A percentile compares a stretch with the other conserved stretches of the same genome.
Conservation (phyloP, 805 yeast genomes). For the Groenewaldozyma salmanticensis region DNA sequence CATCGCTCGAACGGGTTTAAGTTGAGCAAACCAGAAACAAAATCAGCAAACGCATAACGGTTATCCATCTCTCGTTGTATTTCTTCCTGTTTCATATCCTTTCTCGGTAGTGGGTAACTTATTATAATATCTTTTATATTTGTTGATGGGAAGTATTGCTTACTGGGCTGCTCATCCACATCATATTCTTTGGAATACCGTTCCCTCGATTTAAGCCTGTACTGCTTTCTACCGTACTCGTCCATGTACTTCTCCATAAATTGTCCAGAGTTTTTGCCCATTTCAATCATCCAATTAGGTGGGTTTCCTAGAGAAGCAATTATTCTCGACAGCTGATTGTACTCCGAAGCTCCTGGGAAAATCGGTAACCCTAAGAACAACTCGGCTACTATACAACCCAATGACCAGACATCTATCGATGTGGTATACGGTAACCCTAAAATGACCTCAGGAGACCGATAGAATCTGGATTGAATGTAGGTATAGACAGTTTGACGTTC, state of each 20-base stretch:
- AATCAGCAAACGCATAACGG: conserved; percentile 63
- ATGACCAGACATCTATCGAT: conserved; percentile 95
- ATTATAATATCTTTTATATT: conserved; percentile 62
- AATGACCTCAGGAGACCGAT: conserved; percentile 90
- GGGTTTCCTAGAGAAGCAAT: conserved; percentile 75
- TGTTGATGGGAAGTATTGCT: conserved; percentile 65
- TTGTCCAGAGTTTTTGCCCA: conserved; percentile 74
- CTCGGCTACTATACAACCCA: conserved; percentile 89
- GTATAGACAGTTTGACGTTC: conserved; percentile 84
- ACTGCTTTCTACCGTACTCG: conserved; percentile 27
- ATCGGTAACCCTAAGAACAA: conserved; percentile 83
- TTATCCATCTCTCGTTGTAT: conserved; percentile 66
- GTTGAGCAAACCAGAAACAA: conserved; percentile 66
- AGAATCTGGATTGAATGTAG: conserved; percentile 85
- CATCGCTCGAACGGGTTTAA: conserved; percentile 89
- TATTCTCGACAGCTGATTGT: conserved; percentile 77
- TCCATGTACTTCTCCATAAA: conserved; percentile 46
- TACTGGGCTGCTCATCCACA: conserved; percentile 63
- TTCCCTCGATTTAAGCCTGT: conserved; percentile 38
- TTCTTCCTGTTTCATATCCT: conserved; percentile 29
- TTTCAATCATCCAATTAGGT: conserved; percentile 93
- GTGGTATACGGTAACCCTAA: conserved; percentile 87
- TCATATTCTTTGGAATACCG: conserved; percentile 40
- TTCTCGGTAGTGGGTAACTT: conserved; percentile 47
- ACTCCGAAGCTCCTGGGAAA: conserved; percentile 92